These are phyloP conservation scores for Dichotomocladium elegans DNA, from an alignment of 371 early-diverging fungal genomes.

Conservation along the genomic window DNA sequence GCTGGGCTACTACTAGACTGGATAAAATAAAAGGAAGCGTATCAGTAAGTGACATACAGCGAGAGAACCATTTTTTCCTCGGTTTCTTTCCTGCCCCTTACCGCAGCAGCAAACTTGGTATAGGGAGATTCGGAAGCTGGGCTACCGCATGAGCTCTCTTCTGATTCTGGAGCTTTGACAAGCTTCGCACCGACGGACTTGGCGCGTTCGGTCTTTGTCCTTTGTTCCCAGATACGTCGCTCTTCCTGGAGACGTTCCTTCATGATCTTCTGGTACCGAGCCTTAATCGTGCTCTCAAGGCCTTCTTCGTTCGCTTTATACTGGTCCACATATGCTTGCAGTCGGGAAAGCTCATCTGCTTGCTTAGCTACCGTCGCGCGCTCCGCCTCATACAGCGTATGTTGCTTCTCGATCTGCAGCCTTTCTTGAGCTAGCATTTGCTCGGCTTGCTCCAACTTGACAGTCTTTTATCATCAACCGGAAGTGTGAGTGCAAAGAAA, in stretches of 20 bases:
- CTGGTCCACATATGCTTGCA: constrained; percentile 26
- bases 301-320: constrained; percentile 29
- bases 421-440: constrained; percentile 20
- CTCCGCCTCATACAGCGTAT: constrained; percentile 20
- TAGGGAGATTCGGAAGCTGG: neutral
- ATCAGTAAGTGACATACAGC: too few relatives aligned
- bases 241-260: constrained; percentile 39
- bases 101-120: neutral
- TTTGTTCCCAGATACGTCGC: constrained; percentile 28
- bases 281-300: constrained; percentile 34
- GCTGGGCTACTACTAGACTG: constrained; percentile 15
- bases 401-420: constrained; percentile 18
- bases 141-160: neutral
- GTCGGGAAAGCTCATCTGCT: constrained; percentile 20
- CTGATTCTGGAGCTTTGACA: neutral
- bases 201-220: constrained; percentile 15
- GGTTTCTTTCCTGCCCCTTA: neutral
- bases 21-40: neutral
- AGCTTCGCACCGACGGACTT: neutral
- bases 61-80: too few relatives aligned
- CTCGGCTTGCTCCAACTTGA: constrained; percentile 17
- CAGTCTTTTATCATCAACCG: neutral
- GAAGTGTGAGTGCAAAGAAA: too few relatives aligned
- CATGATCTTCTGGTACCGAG: constrained; percentile 41
- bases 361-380: constrained; percentile 15